These are phyloP conservation scores for Fraxinus platypoda DNA, from an alignment of 305 asterid species.

Conservation along the genomic window DNA sequence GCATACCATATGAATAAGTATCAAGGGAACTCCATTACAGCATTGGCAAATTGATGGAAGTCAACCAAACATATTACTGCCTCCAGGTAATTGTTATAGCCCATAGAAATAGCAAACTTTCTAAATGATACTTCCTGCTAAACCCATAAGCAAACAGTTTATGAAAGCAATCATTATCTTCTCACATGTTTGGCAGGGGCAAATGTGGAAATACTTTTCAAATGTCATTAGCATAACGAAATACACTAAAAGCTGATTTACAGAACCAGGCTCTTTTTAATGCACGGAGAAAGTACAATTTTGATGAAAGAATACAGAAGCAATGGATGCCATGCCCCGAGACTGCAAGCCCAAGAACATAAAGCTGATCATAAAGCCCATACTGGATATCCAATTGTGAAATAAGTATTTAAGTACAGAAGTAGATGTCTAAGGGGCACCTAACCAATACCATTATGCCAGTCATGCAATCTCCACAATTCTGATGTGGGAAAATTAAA, in stretches of 20 bases:
- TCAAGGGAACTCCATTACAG: slow-evolving; percentile 2
- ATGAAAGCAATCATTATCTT: neutral
- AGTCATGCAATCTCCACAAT: slow-evolving; percentile 18
- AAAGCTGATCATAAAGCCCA: neutral
- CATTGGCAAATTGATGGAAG: neutral
- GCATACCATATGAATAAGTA: slow-evolving; percentile 14
- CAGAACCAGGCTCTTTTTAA: neutral
- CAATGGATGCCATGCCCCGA: neutral
- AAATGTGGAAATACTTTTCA: neutral
- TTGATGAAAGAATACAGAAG: slow-evolving; percentile 1
- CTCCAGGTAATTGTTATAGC: neutral
- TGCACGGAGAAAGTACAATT: neutral
- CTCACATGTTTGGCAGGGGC: neutral
- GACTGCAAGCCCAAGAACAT: neutral
- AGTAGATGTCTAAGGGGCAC: slow-evolving; percentile 13
- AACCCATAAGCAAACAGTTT: neutral
- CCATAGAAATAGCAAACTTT: neutral
- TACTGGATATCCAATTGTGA: slow-evolving; percentile 1
- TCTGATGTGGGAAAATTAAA: slow-evolving; percentile 4
- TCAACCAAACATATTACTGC: neutral
- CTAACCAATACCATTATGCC: slow-evolving; percentile 5
- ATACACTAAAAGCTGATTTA: neutral
- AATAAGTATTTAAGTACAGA: neutral
- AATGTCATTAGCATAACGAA: neutral
- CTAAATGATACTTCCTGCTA: neutral